Base-by-base conservation (phyloP, 2,329 filamentous ascomycete genomes). In the Bipolaris sorokiniana region DNA sequence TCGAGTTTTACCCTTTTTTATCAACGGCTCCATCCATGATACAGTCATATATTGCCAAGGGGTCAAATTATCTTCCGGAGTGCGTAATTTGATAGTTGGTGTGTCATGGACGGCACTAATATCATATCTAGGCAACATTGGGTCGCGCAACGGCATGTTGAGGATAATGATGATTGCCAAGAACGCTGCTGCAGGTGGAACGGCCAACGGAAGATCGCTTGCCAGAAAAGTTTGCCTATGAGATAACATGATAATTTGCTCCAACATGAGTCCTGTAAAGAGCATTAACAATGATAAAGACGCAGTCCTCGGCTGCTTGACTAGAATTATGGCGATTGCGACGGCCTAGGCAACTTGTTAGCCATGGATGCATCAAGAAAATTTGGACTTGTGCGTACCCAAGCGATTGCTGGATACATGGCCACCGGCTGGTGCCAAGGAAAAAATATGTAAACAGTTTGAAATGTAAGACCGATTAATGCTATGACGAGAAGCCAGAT, bases 31-130 rank as follows among this genome's bases (percentile, higher is more conserved):
- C 78, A 96, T 88, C 92, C 92, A 97, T 0, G 86, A 90, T 26
- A 96, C 89, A 5, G 86, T 88, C 85, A 94, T 90, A 77, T 91
- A 97, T 64, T 93, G 90, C 84, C 91, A 92, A 0, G 93, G 80
- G 0, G 84, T 90, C 22, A 96, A 74, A 61, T 90, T 87, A 65
- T 97, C 92, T 73, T 97, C 92, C 0, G 92, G 88, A 46, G 84
- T 88, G 28, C 91, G 88, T n/a, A 90, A 78, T 2, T 81, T 75
- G 2, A 78, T 81, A 0, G 83, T 87, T 1, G 90, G 86, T 4
- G 76, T 62, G 16, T 81, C 78, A 51, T 83, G 86, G 1, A 85
- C 80, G 15, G 78, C 76, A 49, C 87, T 86, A 54, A 93, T 91
- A 0, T 82, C 83, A 7, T 82, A 74, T 3, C 72, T 78, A 18